Percentiles rank a stretch among this genome's conserved stretches.
Conservation (phyloP, 2,329 filamentous ascomycete species). For the Penicillium sclerotigenum region DNA sequence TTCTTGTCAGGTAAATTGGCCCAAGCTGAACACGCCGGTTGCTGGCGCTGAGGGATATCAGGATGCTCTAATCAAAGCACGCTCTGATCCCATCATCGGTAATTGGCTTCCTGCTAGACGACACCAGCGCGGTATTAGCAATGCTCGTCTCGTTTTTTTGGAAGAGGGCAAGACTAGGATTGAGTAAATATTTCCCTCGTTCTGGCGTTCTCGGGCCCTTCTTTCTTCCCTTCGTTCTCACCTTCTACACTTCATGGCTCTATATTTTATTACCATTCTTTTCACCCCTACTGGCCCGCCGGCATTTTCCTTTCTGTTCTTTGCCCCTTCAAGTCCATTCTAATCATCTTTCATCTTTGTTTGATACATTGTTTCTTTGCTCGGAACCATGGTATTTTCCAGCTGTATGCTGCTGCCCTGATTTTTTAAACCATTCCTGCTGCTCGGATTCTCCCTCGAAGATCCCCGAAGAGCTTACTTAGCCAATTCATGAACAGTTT, state of each 20-base stretch:
- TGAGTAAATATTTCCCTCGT: constrained; percentile 49
- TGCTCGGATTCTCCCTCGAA: background rate
- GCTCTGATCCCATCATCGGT: constrained; percentile 79
- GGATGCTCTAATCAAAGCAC: constrained; percentile 77
- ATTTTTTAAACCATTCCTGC: background rate
- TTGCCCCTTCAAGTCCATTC: background rate
- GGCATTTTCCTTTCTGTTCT: background rate
- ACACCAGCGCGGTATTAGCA: constrained; percentile 81
- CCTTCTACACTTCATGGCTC: constrained; percentile 17
- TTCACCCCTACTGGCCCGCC: background rate
- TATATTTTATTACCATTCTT: constrained; percentile 17
- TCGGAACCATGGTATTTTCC: background rate
- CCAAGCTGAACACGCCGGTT: constrained; percentile 84
- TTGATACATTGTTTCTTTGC: background rate
- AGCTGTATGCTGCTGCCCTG: background rate
- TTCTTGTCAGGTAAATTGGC: constrained; percentile 81
- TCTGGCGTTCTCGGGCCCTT: background rate
- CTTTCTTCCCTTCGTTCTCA: constrained; percentile 2
- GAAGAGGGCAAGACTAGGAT: constrained; percentile 99
- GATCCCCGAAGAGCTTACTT: background rate
- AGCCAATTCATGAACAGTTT: background rate
- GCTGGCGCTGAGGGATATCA: constrained; percentile 85
- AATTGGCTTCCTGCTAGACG: constrained; percentile 58
- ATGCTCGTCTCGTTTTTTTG: constrained; percentile 74
- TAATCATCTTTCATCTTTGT: background rate